Conservation (phyloP, 1,139 yeast species). For the Nakaseomyces kungkrabaensis region DNA sequence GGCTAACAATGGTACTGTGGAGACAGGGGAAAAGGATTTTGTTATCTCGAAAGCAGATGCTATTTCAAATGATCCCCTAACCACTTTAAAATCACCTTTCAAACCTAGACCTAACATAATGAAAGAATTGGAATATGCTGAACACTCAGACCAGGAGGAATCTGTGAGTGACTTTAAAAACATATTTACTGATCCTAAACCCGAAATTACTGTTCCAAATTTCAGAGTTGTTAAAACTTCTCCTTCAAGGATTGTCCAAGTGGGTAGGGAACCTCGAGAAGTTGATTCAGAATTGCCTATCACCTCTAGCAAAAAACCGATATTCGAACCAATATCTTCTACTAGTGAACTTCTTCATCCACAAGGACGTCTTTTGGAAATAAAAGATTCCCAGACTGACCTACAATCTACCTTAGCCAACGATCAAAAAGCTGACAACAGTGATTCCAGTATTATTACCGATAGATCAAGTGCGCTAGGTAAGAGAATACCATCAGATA, state of each 20-base stretch:
- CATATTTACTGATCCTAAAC: background rate
- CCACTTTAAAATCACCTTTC: conserved; percentile 1
- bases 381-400: conserved; percentile 6
- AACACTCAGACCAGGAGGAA: background rate
- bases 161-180: background rate
- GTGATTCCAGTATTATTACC: background rate
- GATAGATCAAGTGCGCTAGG: background rate
- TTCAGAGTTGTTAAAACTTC: conserved; percentile 10
- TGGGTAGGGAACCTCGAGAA: background rate
- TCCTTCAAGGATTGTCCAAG: conserved; percentile 6
- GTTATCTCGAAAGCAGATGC: background rate
- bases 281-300: background rate
- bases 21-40: background rate
- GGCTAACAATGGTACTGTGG: background rate
- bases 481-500: background rate
- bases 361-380: conserved; percentile 4
- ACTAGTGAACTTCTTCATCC: conserved; percentile 4
- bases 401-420: background rate
- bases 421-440: background rate
- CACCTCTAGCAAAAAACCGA: too few species aligned
- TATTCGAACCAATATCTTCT: background rate
- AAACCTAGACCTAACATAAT: background rate
- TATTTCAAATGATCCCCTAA: background rate
- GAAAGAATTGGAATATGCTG: background rate
- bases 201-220: background rate